phyloP scores from a whole-genome alignment of 2,329 filamentous ascomycete species.

The Ceratocystis colombiana region DNA sequence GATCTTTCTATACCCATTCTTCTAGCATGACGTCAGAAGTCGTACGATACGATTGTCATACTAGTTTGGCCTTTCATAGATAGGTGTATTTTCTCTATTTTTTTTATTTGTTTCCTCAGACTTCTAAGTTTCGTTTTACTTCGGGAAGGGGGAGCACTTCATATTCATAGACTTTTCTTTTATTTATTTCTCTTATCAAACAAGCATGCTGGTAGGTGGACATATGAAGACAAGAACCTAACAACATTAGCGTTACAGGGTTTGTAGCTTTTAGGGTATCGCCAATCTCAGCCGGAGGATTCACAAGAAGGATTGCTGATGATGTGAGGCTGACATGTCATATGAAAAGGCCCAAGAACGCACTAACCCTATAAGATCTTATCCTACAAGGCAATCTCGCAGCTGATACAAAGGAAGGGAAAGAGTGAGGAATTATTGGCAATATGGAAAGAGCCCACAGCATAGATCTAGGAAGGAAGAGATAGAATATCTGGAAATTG shows the following conservation, averaged over 20 bases:
- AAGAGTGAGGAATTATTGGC: neutral
- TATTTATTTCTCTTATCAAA: neutral
- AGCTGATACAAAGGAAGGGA: neutral
- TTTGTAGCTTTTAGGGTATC: neutral
- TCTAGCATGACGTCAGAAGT: constrained; percentile 13
- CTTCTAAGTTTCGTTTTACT: neutral
- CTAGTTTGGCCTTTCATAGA: neutral
- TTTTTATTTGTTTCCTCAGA: neutral
- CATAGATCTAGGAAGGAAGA: neutral
- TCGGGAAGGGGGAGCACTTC: neutral
- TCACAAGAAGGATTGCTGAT: constrained; percentile 1
- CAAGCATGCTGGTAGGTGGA: neutral
- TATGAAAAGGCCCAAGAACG: neutral
- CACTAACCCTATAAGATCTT: constrained; percentile 2
- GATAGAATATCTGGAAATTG: neutral
- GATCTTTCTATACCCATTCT: constrained; percentile 12
- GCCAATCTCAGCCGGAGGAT: neutral
- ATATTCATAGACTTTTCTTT: constrained; percentile 3
- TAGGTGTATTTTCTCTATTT: neutral
- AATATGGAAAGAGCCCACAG: neutral
- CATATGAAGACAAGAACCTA: too few relatives aligned
- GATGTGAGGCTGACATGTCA: constrained; percentile 11
- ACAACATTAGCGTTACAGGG: neutral
- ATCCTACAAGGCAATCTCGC: neutral
- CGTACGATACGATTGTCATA: neutral